Conservation (phyloP, 495 filamentous ascomycete species). For the Hypomontagnella submonticulosa region DNA sequence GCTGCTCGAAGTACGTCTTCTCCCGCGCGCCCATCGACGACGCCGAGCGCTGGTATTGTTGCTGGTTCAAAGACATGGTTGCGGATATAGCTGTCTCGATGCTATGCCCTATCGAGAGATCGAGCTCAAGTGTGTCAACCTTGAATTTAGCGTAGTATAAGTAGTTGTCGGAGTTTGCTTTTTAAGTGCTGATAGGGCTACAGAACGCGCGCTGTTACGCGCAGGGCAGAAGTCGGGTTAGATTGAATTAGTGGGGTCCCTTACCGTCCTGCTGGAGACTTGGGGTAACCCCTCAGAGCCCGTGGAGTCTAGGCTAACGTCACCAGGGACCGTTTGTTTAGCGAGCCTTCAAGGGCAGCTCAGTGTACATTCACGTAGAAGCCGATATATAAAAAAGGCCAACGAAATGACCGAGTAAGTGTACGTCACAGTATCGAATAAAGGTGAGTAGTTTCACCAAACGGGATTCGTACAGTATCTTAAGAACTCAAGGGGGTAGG, state of each 20-base stretch:
- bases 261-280: slow-evolving; percentile 1
- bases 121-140: neutral
- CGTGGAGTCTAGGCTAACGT: too few species aligned
- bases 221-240: slow-evolving; percentile 21
- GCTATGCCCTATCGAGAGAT: neutral
- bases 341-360: too few species aligned
- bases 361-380: too few species aligned
- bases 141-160: too few species aligned
- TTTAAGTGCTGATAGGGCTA: too few species aligned
- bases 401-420: too few species aligned
- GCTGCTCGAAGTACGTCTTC: slow-evolving; percentile 77
- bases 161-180: too few species aligned
- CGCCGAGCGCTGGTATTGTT: slow-evolving; percentile 46
- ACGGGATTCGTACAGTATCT: slow-evolving; percentile 17
- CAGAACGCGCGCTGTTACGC: slow-evolving; percentile 12
- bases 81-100: neutral
- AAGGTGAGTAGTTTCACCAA: slow-evolving; percentile 1
- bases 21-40: slow-evolving; percentile 49
- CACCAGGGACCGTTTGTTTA: too few species aligned
- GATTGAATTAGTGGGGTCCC: slow-evolving; percentile 26
- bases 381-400: too few species aligned
- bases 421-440: neutral
- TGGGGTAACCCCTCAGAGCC: slow-evolving; percentile 16
- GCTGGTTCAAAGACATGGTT: slow-evolving; percentile 47
- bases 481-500: neutral